Base-by-base conservation (phyloP, 768 basidiomycete genomes). In the Pleurotus cornucopiae region DNA sequence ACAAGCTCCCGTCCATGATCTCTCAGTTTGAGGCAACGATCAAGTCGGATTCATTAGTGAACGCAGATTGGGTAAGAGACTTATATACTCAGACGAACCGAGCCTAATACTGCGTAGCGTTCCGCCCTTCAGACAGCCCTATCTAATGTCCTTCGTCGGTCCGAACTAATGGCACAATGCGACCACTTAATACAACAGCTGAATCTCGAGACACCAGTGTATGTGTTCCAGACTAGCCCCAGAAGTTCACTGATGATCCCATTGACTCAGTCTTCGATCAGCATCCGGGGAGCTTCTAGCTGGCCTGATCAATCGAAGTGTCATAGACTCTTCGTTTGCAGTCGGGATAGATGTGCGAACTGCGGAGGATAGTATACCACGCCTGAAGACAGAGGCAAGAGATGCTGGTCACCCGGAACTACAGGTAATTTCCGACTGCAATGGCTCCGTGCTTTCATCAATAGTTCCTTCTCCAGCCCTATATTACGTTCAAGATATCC, bases 1-100 rank as follows among this genome's bases (percentile, higher is more conserved):
- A 57, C 26, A 63, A 90, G 89, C 73, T 91, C 11, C 89, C 89
- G 25, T 71, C 71, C 13, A 68, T 91, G 20, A 61, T 91, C 30
- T 63, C 71, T 5, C 67, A 65, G n/a, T 85, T 89, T 52, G 81
- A 83, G 59, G 78, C 74, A 60, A 71, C 71, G 21, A 65, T 87
- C 7, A 82, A 78, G 47, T 67, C 71, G 34, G 85, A 87, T 44
- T 77, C 76, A 30, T 69, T 76, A 2, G 64, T 75, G 1, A 80
- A 78, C 47, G 67, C 71, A 11, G 87, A 91, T 59, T 83, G 81
- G 79, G 89, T 88, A 62, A 57, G 79, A 64, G 41, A 54, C 16
- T 23, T 37, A 20, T 11, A 40, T 4, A 38, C n/a, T 26, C 30
- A 4, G 40, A 39, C 25, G 51, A 20, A 14, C 14, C 14, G 3